Evolutionary conservation across 495 filamentous ascomycete species (phyloP).

Genomic region (Pseudoneurospora amorphoporcata): DNA sequence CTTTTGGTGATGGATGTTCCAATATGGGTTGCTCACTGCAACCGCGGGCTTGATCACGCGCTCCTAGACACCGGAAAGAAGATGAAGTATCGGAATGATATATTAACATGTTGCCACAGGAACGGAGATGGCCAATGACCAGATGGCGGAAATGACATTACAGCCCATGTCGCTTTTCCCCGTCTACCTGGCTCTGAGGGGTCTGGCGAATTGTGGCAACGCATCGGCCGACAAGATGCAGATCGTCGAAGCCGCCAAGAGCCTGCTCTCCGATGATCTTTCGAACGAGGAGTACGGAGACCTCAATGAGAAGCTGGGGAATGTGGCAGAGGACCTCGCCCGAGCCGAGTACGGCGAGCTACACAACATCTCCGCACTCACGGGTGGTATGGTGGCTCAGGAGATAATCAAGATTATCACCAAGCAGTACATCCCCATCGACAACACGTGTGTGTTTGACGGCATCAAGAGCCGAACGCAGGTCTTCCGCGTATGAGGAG

Average conservation of each 20-base stretch:
- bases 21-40: not conserved
- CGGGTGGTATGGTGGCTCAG: constrained; percentile 87
- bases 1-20: not conserved
- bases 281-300: not conserved
- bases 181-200: constrained; percentile 65
- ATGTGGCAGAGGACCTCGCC: constrained; percentile 49
- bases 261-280: constrained; percentile 6
- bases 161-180: constrained; percentile 58
- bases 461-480: constrained; percentile 71
- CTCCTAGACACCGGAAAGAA: not conserved
- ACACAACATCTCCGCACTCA: constrained; percentile 87
- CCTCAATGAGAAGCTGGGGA: not conserved
- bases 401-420: constrained; percentile 95
- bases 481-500: constrained; percentile 46
- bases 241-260: constrained; percentile 31
- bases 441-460: constrained; percentile 90
- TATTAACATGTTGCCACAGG: constrained; percentile 19
- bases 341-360: constrained; percentile 78
- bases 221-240: constrained; percentile 36
- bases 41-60: not conserved
- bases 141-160: constrained; percentile 30
- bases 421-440: constrained; percentile 89
- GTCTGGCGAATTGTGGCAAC: constrained; percentile 29
- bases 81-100: not conserved
- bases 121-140: constrained; percentile 29